Evolutionary conservation across 306 rosid species (phyloP).

Genomic region (Abrus pulchellus): DNA sequence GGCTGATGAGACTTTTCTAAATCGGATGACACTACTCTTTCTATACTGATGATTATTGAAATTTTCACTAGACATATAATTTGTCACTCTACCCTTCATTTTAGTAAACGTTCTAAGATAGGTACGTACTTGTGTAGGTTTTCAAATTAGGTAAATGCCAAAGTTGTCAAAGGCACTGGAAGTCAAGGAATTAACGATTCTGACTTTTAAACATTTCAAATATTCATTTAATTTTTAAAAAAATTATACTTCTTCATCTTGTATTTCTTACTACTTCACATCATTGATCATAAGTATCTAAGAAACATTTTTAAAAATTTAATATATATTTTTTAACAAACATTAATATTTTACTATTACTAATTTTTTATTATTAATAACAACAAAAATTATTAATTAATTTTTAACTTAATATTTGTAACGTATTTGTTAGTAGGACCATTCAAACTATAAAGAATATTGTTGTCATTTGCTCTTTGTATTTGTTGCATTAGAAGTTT

Average conservation of each 20-base stretch:
- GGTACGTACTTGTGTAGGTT: background rate
- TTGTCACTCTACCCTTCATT: background rate
- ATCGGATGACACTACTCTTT: slow-evolving; percentile 31
- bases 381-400: background rate
- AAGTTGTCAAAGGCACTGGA: too few species aligned
- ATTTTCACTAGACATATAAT: slow-evolving; percentile 8
- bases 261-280: too few species aligned
- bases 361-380: too few species aligned
- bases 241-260: too few species aligned
- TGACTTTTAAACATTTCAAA: too few species aligned
- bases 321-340: too few species aligned
- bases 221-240: too few species aligned
- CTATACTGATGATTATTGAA: background rate
- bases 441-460: background rate
- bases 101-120: background rate
- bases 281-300: too few species aligned
- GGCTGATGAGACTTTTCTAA: slow-evolving; percentile 10
- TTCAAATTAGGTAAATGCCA: background rate
- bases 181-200: too few species aligned
- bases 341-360: too few species aligned
- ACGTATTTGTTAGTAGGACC: background rate
- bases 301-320: too few species aligned
- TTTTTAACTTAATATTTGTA: background rate
- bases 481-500: background rate
- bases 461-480: background rate